phyloP scores from a whole-genome alignment of 1,139 yeast species.

The Yamadazyma dushanensis region DNA sequence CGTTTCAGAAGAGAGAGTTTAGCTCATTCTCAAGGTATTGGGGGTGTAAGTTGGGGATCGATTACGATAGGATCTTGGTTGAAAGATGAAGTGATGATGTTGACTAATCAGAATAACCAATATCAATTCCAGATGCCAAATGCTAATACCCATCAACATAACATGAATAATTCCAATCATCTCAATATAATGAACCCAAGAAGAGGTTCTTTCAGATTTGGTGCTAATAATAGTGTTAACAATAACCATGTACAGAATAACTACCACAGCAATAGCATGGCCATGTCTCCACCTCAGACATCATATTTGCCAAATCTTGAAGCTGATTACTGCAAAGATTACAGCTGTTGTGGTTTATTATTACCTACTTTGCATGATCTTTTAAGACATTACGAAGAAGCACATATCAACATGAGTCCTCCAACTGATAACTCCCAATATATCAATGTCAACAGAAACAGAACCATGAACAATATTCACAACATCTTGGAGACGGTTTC shows the following conservation, averaged over 20 bases:
- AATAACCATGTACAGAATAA: conserved; percentile 10
- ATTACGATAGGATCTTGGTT: conserved; percentile 94
- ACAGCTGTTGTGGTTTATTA: conserved; percentile 91
- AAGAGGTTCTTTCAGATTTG: conserved; percentile 41
- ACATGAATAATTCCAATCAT: conserved; percentile 15
- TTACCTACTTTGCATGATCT: conserved; percentile 92
- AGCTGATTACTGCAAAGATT: conserved; percentile 95
- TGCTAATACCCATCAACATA: conserved; percentile 11
- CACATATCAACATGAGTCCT: conserved; percentile 81
- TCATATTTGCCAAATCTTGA: conserved; percentile 88
- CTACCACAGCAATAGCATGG: conserved; percentile 23
- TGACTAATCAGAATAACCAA: conserved; percentile 25
- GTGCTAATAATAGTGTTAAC: conserved; percentile 11
- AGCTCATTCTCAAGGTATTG: conserved; percentile 97
- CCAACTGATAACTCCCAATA: conserved; percentile 45
- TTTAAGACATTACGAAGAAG: conserved; percentile 92
- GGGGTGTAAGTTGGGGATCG: conserved; percentile 98
- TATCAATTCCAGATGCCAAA: conserved; percentile 22
- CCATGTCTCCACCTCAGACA: conserved; percentile 69
- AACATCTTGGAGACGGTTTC: conserved; percentile 70
- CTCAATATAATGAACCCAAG: conserved; percentile 43
- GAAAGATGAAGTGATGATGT: conserved; percentile 82
- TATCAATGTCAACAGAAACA: conserved; percentile 33
- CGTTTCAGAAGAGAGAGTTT: conserved; percentile 77
- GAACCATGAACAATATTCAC: conserved; percentile 43